Base-by-base conservation (phyloP, 2,329 filamentous ascomycete species). In the Shiraia bambusicola region DNA sequence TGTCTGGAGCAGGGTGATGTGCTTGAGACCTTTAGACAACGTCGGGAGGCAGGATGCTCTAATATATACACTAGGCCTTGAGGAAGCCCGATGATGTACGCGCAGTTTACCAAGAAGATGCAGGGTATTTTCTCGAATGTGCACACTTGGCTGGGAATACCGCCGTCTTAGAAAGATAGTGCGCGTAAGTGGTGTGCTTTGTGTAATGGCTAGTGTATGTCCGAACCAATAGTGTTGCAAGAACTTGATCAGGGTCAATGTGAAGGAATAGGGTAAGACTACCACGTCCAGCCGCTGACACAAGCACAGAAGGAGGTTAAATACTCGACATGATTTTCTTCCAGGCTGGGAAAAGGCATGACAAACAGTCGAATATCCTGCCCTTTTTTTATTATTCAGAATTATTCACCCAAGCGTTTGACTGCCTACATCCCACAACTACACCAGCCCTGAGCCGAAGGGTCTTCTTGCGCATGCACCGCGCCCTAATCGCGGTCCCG, bases 1-100 rank as follows among this genome's bases (percentile, higher is more conserved):
- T 37, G 27, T 42, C 8, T 38, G 14, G 32, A 32, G 31, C 29
- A 13, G 41, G 26, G 33, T 26, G 27, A 33, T 29, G 37, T 11
- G 29, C 30, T 30, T 34, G 25, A 30, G 27, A 19, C 15, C 32
- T 34, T 16, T 28, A 35, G 22, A 15, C 7, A 37, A 29, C 42
- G 27, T 28, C 25, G 28, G 31, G 28, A 28, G 29, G 30, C 40
- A 26, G 11, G 32, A 27, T 22, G 37, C 24, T 35, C 35, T 45
- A 54, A 63, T 62, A 64, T 63, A 62, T 51, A 40, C 49, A 42
- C 50, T 41, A 40, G 50, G 27, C 24, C 32, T 37, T 36, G 28
- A 40, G n/a, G 47, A 59, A 56, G 59, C 58, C 55, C 51, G 59
- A 63, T 63, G 59, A 61, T 63, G 59, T 63, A 47, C 54, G 34